Evolutionary conservation across 257 asterid species (phyloP), one percentile per base, ranked within the genome.

Genomic region (Petunia secreta): DNA sequence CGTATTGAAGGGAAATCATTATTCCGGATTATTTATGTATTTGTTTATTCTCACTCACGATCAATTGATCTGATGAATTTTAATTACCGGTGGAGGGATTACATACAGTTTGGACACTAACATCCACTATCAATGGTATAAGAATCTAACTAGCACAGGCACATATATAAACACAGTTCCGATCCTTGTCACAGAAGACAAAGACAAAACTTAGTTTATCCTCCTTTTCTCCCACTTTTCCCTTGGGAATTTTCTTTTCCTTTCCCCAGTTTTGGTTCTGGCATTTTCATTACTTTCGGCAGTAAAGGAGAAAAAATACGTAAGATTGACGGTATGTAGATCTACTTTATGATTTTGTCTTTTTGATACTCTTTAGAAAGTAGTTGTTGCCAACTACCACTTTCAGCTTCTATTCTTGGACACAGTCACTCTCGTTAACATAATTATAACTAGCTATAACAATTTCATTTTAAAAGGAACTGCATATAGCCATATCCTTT

Each of bases 231-330:
- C 64, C 34, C 66, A 38, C 36, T 59, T 16, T 59, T 6, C 2
- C 5, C 13, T 15, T 15, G 16, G 8, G 59, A 13, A 58, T 36
- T 36, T 43, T 46, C 48, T 66, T 81, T 81, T 63, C 59, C 62
- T 75, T 34, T 25, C n/a, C 36, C 34, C 34, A 52, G 79, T 67
- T 69, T 71, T 44, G 16, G 57, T 66, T 78, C 82, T 60, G 62
- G 9, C 46, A 5, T 48, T 68, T 77, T 68, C 48, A 68, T 78
- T 78, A 59, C 79, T 68, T 57, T 78, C 36, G 53, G 41, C 50
- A 38, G 50, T 50, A 48, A 82, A 58, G 41, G 34, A 10, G n/a
- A 81, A 55, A 76, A 11, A 39, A 40, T 8, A 80, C 13, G 13
- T 50, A 68, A 52, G 43, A 7, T 46, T 8, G 5, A 71, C 59